Base-by-base conservation (phyloP, 805 yeast genomes). In the Wickerhamomyces chaumierensis region DNA sequence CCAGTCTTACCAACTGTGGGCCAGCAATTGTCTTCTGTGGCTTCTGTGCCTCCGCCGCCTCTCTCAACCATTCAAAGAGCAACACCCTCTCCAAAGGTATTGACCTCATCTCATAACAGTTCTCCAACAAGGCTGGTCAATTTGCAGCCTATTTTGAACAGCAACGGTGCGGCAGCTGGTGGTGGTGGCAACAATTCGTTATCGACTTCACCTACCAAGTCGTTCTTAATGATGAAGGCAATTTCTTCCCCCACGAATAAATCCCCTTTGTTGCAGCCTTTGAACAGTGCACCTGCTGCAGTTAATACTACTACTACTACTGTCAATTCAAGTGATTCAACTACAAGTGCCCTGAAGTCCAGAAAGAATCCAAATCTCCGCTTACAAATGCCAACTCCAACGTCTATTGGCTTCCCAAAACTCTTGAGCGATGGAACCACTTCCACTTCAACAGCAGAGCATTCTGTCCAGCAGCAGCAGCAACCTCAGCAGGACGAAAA, bases 361-460 rank as follows among this genome's bases (percentile, higher is more conserved):
- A 60, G 70, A 32, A 68, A 69, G 27, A 68, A 73, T 42, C 76
- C 79, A 1, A 69, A 78, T 28, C 57, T 79, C 34, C 73, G 75
- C 42, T 65, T 81, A 17, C 87, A 81, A 53, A 81, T 81, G 87
- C 90, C 88, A 3, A 68, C 75, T 3, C 88, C 90, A 1, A 68
- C 78, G 0, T 52, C 73, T 2, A 60, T 41, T 16, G 39, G 48
- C 18, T 46, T 48, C 33, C 54, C 52, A 33, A 51, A 45, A 42
- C 38, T 49, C 28, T 42, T 48, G n/a, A n/a, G n/a, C n/a, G n/a
- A n/a, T n/a, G n/a, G n/a, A n/a, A n/a, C 34, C 50, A 48, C 39
- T 61, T 6, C 25, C 25, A 21, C 11, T 6, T 7, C 6, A 11
- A 11, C 6, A 21, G 25, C 25, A 21, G 25, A 52, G 52, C 23